Evolutionary conservation across 2,329 filamentous ascomycete genomes (phyloP), one percentile per base, ranked within the genome.

Genomic region (Stemphylium lycopersici): DNA sequence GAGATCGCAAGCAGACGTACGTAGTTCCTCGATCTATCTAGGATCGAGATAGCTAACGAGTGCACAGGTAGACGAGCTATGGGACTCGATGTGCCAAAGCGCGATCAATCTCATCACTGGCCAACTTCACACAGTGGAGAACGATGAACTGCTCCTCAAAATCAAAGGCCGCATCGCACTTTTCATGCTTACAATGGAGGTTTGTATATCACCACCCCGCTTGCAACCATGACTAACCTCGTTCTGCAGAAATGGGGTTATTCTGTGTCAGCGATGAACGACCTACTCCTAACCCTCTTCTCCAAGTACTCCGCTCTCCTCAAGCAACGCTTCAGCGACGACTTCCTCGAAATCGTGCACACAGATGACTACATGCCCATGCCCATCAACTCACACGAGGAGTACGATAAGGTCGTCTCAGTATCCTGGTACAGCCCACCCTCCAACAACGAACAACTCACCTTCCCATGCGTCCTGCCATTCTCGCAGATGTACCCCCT

Each of bases 321-420:
- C 51, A 97, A 96, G 77, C 87, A 86, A 56, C 86, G 92, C 40
- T 99, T 98, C 70, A 96, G 91, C 72, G 90, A 96, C 63, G 93
- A 98, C 75, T 99, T 99, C 72, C 89, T 96, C 72, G 93, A 98
- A 78, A 88, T 89, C 63, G 85, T 89, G 20, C 82, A 90, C n/a
- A 97, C 91, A 0, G 95, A 99, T 73, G 95, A 99, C 76, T 99
- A 99, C 76, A 99, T 99, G 93, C 96, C 95, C 2, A 98, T 99
- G 95, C 90, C 91, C 1, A 96, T 98, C 73, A 91, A 92, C 67
- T 92, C 89, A 16, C 77, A 83, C 13, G 93, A 96, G 66, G 93
- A 98, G 69, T 98, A 96, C 71, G 91, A 96, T 67, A 96, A 97
- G 69, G 93, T 99, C 32, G 86, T 97, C 61, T 95, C 92, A 58